These are phyloP conservation scores for Penicillium paradoxum DNA, from an alignment of 495 filamentous ascomycete genomes.

Conservation along the genomic window DNA sequence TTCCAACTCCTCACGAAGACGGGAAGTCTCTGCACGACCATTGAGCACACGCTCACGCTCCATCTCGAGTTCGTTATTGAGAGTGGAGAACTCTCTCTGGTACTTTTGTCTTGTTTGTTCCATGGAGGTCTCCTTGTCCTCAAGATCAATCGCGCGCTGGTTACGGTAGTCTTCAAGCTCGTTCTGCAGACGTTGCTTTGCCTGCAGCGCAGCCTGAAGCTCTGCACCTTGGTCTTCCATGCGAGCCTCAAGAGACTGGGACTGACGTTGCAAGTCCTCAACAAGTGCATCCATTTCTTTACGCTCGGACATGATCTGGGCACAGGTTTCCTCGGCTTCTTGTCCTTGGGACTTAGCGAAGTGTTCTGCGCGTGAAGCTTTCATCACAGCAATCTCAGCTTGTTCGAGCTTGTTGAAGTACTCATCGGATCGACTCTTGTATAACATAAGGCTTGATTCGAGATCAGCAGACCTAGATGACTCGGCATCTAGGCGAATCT, in stretches of 20 bases:
- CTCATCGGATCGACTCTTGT: constrained; percentile 91
- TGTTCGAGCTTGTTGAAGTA: constrained; percentile 98
- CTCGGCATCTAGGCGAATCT: constrained; percentile 89
- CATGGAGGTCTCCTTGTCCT: constrained; percentile 93
- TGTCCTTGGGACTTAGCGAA: constrained; percentile 84
- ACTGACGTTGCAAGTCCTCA: constrained; percentile 86
- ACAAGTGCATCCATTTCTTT: constrained; percentile 83
- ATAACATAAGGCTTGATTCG: constrained; percentile 74
- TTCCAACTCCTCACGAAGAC: constrained; percentile 89
- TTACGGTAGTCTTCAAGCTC: constrained; percentile 97
- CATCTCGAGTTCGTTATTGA: constrained; percentile 89
- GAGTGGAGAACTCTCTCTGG: constrained; percentile 80
- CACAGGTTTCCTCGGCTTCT: constrained; percentile 88
- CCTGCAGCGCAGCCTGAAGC: constrained; percentile 76
- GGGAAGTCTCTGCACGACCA: constrained; percentile 61
- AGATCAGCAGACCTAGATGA: constrained; percentile 80
- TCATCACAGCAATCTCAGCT: constrained; percentile 91
- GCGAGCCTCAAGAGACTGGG: constrained; percentile 82
- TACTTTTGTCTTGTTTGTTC: constrained; percentile 98
- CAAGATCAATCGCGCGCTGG: constrained; percentile 90
- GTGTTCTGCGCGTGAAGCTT: constrained; percentile 85
- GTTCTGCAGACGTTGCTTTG: constrained; percentile 93
- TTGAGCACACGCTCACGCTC: constrained; percentile 80
- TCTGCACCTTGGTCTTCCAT: constrained; percentile 91
- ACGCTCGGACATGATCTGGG: constrained; percentile 85